Conservation (phyloP, 768 basidiomycete species). For the Wakefieldia striispora region DNA sequence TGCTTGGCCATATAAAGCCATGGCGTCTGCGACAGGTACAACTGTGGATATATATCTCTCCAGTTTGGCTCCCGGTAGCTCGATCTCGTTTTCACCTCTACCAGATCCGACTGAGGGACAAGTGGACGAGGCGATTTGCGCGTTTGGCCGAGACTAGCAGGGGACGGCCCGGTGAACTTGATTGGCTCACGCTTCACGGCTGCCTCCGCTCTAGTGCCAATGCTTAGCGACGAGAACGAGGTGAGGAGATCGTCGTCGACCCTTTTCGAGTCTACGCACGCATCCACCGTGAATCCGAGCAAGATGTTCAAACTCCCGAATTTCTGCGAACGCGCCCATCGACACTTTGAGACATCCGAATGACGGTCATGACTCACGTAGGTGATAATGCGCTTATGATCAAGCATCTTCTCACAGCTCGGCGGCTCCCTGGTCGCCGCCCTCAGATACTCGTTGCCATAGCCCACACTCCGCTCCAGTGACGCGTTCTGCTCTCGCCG, state of each 20-base stretch:
- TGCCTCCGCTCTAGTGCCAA: conserved; percentile 6
- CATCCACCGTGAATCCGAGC: conserved; percentile 59
- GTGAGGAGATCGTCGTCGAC: conserved; percentile 26
- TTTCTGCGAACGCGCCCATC: conserved; percentile 38
- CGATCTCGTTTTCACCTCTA: conserved; percentile 37
- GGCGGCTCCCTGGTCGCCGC: conserved; percentile 46
- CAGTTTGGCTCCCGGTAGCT: conserved; percentile 43
- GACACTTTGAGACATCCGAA: background rate
- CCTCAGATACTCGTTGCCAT: conserved; percentile 62
- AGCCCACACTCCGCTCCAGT: conserved; percentile 36
- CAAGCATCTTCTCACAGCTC: conserved; percentile 50
- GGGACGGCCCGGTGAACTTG: background rate
- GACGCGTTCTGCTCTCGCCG: conserved; percentile 45
- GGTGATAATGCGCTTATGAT: conserved; percentile 60
- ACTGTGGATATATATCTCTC: conserved; percentile 61
- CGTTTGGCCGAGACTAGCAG: conserved; percentile 17
- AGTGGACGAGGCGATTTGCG: conserved; percentile 25
- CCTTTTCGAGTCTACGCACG: conserved; percentile 17
- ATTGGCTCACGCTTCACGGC: background rate
- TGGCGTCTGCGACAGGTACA: conserved; percentile 67
- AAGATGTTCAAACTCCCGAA: conserved; percentile 56
- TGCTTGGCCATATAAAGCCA: conserved; percentile 62
- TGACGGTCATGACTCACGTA: conserved; percentile 46
- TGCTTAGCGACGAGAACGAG: conserved; percentile 24
- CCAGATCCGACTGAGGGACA: conserved; percentile 35